These are phyloP conservation scores for Mucor velutinosus DNA, from an alignment of 371 early-diverging fungal genomes.

Conservation along the genomic window DNA sequence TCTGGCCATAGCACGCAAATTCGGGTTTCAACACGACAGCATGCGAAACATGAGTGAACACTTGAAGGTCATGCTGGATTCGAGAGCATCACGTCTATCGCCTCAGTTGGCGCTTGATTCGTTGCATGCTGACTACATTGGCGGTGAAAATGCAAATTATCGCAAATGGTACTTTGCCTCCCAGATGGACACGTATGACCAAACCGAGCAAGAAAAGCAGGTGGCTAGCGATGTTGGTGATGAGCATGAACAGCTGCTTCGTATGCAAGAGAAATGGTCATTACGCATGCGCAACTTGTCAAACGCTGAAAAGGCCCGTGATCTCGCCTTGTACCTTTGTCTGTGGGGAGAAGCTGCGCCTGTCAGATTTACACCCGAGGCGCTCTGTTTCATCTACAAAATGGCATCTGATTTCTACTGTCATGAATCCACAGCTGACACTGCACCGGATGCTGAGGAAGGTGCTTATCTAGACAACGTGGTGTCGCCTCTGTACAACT, in stretches of 20 bases:
- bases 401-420: slow-evolving; percentile 68
- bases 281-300: slow-evolving; percentile 73
- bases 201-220: slow-evolving; percentile 49
- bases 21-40: slow-evolving; percentile 86
- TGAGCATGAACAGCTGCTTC: slow-evolving; percentile 43
- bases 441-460: slow-evolving; percentile 52
- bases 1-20: slow-evolving; percentile 33
- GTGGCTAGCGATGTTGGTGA: slow-evolving; percentile 42
- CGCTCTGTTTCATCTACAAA: slow-evolving; percentile 84
- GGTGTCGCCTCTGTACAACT: slow-evolving; percentile 79
- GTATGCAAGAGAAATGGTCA: slow-evolving; percentile 73
- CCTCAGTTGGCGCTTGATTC: slow-evolving; percentile 76
- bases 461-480: slow-evolving; percentile 73
- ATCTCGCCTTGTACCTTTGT: slow-evolving; percentile 79
- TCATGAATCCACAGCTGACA: slow-evolving; percentile 12
- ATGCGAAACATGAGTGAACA: slow-evolving; percentile 78
- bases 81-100: slow-evolving; percentile 79
- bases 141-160: slow-evolving; percentile 85
- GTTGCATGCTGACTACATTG: slow-evolving; percentile 86
- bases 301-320: slow-evolving; percentile 69
- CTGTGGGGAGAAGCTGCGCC: slow-evolving; percentile 91
- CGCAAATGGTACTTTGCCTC: slow-evolving; percentile 88
- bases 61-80: slow-evolving; percentile 83
- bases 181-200: slow-evolving; percentile 71
- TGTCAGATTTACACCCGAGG: slow-evolving; percentile 79